These are phyloP conservation scores for Neonectria sp. DNA, from an alignment of 2,329 filamentous ascomycete species.

Conservation along the genomic window DNA sequence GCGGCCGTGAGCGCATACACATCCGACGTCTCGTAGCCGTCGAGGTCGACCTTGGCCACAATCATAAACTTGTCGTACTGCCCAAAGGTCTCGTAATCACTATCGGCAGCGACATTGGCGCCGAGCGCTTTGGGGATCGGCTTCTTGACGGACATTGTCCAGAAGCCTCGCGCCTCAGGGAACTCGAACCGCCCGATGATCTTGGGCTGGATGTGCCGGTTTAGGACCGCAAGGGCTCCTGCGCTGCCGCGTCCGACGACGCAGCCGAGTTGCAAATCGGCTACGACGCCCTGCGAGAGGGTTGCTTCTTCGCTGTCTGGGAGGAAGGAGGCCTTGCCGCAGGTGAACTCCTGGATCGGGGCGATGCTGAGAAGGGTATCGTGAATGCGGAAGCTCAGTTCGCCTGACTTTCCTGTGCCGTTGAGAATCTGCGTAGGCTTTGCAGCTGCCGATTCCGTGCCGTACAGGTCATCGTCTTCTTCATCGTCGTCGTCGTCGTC, in stretches of 20 bases:
- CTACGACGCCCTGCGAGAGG: constrained; percentile 62
- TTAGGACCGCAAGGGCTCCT: constrained; percentile 82
- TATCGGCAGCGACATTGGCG: constrained; percentile 63
- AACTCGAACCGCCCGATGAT: constrained; percentile 80
- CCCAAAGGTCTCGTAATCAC: constrained; percentile 71
- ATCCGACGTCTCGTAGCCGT: constrained; percentile 82
- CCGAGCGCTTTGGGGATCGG: constrained; percentile 74
- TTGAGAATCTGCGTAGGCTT: constrained; percentile 61
- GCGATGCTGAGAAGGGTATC: constrained; percentile 85
- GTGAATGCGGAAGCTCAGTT: constrained; percentile 82
- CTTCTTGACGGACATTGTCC: constrained; percentile 83
- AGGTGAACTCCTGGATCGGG: constrained; percentile 81
- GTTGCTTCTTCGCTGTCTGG: constrained; percentile 62
- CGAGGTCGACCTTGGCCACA: constrained; percentile 78
- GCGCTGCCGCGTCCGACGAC: constrained; percentile 76
- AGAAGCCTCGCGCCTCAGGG: constrained; percentile 81
- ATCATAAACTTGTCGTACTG: constrained; percentile 87
- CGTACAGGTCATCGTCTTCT: constrained; percentile 73
- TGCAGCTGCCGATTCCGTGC: constrained; percentile 75
- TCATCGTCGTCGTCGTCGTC: constrained; percentile 73
- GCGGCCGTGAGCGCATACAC: constrained; percentile 83
- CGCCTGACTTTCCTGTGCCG: constrained; percentile 67
- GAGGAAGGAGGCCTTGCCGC: constrained; percentile 70
- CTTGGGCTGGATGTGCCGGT: constrained; percentile 82
- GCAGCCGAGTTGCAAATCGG: constrained; percentile 72